Base-by-base conservation (phyloP, 2,329 filamentous ascomycete species). In the Pseudocercospora vitis region DNA sequence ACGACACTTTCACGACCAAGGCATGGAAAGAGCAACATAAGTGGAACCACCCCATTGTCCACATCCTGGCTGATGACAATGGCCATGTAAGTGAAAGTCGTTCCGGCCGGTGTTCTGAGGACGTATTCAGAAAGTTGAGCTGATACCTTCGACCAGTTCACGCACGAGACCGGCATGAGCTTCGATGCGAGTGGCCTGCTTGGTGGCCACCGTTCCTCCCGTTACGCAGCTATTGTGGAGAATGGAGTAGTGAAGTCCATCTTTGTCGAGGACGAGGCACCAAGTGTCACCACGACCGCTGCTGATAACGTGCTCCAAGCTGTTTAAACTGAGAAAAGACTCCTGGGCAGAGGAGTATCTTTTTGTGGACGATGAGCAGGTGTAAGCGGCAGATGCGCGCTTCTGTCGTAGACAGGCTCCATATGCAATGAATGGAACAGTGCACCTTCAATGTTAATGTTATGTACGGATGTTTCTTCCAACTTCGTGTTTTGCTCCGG, bases 1-100 rank as follows among this genome's bases (percentile, higher is more conserved):
- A 65, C 52, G 63, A 65, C 35, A 56, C 53, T 1, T 65, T 65
- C 55, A 62, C 59, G 19, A 63, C 58, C 7, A 49, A 63, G 54
- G 63, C 63, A 1, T 65, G 63, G 63, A 64, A 64, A 50, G 60
- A 62, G 57, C 60, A 65, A 53, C 55, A 64, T 21, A 54, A 57
- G 28, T 60, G 56, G 39, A 49, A 59, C 26, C 54, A 62, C 33
- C 51, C 55, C 2, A 29, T 59, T 4, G 62, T 65, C 4, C 63
- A 65, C 50, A 60, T 65, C 52, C 46, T 65, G n/a, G 62, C 63
- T 8, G 63, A 65, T 32, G 63, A 65, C 40, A 62, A 53, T 24
- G 61, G 57, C 16, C 50, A 56, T 21, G 61, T 63, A 50, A 48
- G 59, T 48, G 16, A 31, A 12, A 33, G n/a, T 1, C 14, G 2